Conservation (phyloP, 2,329 filamentous ascomycete genomes). For the Lithohypha guttulata region DNA sequence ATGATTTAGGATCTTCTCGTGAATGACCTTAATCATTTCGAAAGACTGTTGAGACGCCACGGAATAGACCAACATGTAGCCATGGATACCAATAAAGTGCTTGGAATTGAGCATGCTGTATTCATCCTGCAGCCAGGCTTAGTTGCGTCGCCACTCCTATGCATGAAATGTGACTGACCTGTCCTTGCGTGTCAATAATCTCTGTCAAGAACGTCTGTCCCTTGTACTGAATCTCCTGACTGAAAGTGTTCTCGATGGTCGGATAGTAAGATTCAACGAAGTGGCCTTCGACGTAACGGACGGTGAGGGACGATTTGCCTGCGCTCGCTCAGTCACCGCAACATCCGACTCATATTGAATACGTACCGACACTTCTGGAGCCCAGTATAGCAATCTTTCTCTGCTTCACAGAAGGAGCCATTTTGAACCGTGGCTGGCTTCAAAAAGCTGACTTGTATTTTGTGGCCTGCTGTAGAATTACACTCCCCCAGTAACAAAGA, state of each 20-base stretch:
- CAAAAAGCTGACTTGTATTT: too few species aligned
- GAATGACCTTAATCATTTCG: slow-evolving; percentile 92
- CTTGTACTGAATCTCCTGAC: slow-evolving; percentile 85
- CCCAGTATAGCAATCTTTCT: slow-evolving; percentile 93
- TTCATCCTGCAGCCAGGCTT: slow-evolving; percentile 57
- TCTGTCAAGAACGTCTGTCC: slow-evolving; percentile 89
- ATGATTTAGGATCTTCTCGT: slow-evolving; percentile 95
- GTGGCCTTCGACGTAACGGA: slow-evolving; percentile 93
- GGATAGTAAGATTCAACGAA: slow-evolving; percentile 99
- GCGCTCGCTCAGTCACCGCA: slow-evolving; percentile 9
- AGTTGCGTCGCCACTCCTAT: background rate
- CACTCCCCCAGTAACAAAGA: background rate
- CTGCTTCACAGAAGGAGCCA: slow-evolving; percentile 69
- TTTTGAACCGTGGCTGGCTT: slow-evolving; percentile 24
- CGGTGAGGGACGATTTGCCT: slow-evolving; percentile 97
- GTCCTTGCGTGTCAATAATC: slow-evolving; percentile 95
- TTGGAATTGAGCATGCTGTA: slow-evolving; percentile 98
- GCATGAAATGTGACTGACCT: slow-evolving; percentile 44
- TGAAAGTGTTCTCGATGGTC: slow-evolving; percentile 98
- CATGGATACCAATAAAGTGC: slow-evolving; percentile 98
- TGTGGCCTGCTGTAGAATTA: background rate
- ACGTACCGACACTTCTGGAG: slow-evolving; percentile 77
- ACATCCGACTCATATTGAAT: slow-evolving; percentile 1
- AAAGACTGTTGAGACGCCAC: slow-evolving; percentile 88
- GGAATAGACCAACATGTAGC: slow-evolving; percentile 98